Base-by-base conservation (phyloP, 352 stramenopile species). In the Phytopythium vexans region DNA sequence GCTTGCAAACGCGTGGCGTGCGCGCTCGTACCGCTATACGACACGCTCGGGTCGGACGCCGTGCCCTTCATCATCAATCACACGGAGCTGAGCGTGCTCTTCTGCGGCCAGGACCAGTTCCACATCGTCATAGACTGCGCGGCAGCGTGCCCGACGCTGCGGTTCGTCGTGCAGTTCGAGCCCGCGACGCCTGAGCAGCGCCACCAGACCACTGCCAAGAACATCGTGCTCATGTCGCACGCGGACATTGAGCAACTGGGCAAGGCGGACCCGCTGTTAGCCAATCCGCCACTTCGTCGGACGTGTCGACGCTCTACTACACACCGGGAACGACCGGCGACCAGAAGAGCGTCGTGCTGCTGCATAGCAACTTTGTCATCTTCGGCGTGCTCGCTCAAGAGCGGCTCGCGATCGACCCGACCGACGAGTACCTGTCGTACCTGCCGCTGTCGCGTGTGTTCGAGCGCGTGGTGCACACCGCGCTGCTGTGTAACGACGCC, bases 371-470 rank as follows among this genome's bases (percentile, higher is more conserved):
- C 64, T 61, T 90, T 32, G 59, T 70, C 3, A 56, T 65, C 0
- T 15, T 69, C 6, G 45, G 62, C 33, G 43, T 52, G 1, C 32
- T 70, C 21, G 58, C 62, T 35, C 55, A 56, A 8, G 60, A 82
- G 37, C 67, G 74, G 8, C 41, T 87, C 33, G 32, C 10, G 1
- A 52, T 84, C 31, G 7, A 49, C 1, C 8, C 61, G 2, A 74
- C 65, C 4, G 93, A 98, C 66, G 77, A 97, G 32, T 93, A 99
- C 64, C 70, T 99, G 33, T 97, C 86, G 31, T 99, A 99, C 68
- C 73, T 99, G 53, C 97, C 96, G 9, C 63, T 99, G 45, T 82
- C 96, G 2, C 97, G 99, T 68, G 96, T 99, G 47, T 98, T 98
- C 58, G 96, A 99, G 73, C 79, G 95, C 8, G 77, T 87, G 7